Evolutionary conservation across 768 basidiomycete species (phyloP).

Genomic region (Calocera viscosa): DNA sequence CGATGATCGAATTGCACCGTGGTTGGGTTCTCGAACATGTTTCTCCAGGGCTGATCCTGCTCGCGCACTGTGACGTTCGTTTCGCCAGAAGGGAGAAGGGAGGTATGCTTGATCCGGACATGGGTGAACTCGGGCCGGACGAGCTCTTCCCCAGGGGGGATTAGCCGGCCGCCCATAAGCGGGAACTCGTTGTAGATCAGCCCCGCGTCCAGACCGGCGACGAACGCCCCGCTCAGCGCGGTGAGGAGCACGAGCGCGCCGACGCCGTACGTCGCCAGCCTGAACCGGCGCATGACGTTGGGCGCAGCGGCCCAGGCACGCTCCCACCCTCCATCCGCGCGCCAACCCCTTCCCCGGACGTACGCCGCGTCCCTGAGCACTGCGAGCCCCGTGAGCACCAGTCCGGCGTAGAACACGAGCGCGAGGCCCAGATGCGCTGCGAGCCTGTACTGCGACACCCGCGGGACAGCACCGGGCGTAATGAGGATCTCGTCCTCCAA

Average conservation of each 20-base stretch:
- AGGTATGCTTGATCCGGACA: neutral
- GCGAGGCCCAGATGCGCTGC: conserved; percentile 92
- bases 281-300: conserved; percentile 39
- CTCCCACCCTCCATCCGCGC: neutral
- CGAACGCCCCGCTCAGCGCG: conserved; percentile 86
- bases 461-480: conserved; percentile 72
- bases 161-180: conserved; percentile 77
- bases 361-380: conserved; percentile 60
- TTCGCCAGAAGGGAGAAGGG: neutral
- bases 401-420: conserved; percentile 82
- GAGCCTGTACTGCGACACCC: conserved; percentile 92
- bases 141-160: conserved; percentile 72
- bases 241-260: conserved; percentile 78
- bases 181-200: conserved; percentile 98
- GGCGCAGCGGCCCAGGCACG: neutral
- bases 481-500: conserved; percentile 71
- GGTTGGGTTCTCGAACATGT: conserved; percentile 92
- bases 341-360: conserved; percentile 33
- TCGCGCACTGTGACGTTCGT: conserved; percentile 38
- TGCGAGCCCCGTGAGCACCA: conserved; percentile 68
- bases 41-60: conserved; percentile 86
- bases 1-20: conserved; percentile 97
- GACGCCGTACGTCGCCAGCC: conserved; percentile 44
- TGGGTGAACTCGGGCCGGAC: conserved; percentile 59
- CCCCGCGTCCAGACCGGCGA: conserved; percentile 94